Base-by-base conservation (phyloP, 202 grass and related monocot species). In the Schoenoplectus tabernaemontani region DNA sequence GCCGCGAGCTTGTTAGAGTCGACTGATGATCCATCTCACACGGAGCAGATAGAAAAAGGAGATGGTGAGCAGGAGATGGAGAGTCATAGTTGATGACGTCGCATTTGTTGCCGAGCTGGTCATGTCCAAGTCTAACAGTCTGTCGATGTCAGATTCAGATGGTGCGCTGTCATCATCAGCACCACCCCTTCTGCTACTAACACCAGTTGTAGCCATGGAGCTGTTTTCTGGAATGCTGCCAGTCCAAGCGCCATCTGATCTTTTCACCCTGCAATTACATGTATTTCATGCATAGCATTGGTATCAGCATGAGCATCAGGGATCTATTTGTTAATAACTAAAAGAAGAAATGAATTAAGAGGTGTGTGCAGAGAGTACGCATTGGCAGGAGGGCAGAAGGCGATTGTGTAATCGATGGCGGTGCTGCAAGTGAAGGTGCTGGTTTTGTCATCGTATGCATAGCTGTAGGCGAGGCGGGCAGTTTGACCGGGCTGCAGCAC, bases 371-470 rank as follows among this genome's bases (percentile, higher is more conserved):
- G 68, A 72, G 23, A 30, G 41, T 83, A 93, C 86, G 82, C 82
- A 44, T 87, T 86, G 68, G 73, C 42, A 0, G 87, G 83, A 66
- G 93, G 88, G 86, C 91, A 94, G 87, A 91, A 98, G 56, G 89
- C 88, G 57, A 98, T 86, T 78, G 84, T 90, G 81, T 98, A 98
- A 30, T 94, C 95, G 53, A 63, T 81, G 51, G 91, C 91, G 0
- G 39, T 7, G 42, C 28, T 86, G 84, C 95, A 95, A 11, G 95
- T 95, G 86, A 92, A 98, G 33, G 89, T 98, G 89, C 89, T 92
- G 12, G 89, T 86, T 20, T 60, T 51, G 80, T 95, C 95, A 30
- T 95, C 95, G 57, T 90, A 98, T 9, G 95, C 95, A 51, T 98
- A 98, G 87, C 95, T 98, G 84, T 98, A 98, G 0, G 95, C 91